Evolutionary conservation across 176 grass and related monocot species (phyloP), one percentile per base, ranked within the genome.

Genomic region (Zea mays): DNA sequence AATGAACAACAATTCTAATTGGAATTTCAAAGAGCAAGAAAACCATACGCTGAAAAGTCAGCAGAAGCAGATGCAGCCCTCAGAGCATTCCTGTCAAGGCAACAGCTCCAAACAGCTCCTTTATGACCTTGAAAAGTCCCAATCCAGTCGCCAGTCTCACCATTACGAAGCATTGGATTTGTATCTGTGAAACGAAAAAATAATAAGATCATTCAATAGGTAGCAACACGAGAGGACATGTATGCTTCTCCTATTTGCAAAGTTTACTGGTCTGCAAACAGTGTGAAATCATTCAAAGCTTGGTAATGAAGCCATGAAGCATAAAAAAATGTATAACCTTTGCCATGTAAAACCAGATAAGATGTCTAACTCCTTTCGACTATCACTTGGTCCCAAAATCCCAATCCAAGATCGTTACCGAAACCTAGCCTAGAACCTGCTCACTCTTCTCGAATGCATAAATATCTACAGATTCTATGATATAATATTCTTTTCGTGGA

Each of bases 91-190:
- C 84, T 96, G 65, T 99, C 96, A 1, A 99, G 90, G 69, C 96
- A 93, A 48, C 87, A 96, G 80, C 96, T 99, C 96, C 96, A 99
- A 56, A 99, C 96, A 59, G 96, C 96, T 76, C 96, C 96, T 68
- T 99, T 99, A 69, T 99, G 96, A 38, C 96, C 96, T 91, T 96
- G 84, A 79, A 99, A 99, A 56, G 96, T 99, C 20, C 96, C 96
- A 87, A 99, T 99, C 96, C 96, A 99, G 80, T 99, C 96, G 73
- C 96, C 96, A 59, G 96, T 93, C 72, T 99, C 96, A 16, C 96
- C 96, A 79, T 99, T 99, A 71, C 96, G 93, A 67, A 99, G 88
- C 96, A 99, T 99, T 4, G 96, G 96, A 75, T 88, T 93, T 43
- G 92, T 85, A 72, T 99, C 96, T 99, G 83, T 41, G 75, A 54